Conservation (phyloP, 805 yeast genomes). For the Brettanomyces nanus region DNA sequence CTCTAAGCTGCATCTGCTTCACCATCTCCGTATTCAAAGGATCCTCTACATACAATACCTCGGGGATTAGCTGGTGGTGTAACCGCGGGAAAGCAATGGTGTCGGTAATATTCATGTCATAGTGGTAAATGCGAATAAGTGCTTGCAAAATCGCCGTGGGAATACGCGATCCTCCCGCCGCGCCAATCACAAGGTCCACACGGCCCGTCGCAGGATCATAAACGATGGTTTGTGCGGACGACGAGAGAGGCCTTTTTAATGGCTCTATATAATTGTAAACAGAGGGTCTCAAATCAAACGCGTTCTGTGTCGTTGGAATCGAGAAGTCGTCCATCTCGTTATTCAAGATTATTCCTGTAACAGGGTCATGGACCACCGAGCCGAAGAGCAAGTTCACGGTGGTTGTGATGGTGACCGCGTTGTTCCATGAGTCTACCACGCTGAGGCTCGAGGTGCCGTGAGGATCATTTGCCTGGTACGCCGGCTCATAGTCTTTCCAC, state of each 20-base stretch:
- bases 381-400: conserved; percentile 85
- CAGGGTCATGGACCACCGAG: conserved; percentile 68
- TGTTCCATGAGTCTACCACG: conserved; percentile 62
- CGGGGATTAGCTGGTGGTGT: conserved; percentile 87
- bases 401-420: conserved; percentile 83
- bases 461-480: conserved; percentile 67
- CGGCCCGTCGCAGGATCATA: conserved; percentile 30
- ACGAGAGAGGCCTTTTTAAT: conserved; percentile 73
- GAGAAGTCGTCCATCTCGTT: conserved; percentile 96
- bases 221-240: conserved; percentile 71
- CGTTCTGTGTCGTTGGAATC: conserved; percentile 56
- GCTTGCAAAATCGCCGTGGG: conserved; percentile 79
- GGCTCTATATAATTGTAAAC: conserved; percentile 71
- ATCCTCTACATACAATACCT: conserved; percentile 52
- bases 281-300: conserved; percentile 78
- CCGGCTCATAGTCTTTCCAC: conserved; percentile 74
- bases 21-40: conserved; percentile 35
- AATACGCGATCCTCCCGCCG: conserved; percentile 91
- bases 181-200: conserved; percentile 71
- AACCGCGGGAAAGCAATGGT: conserved; percentile 72
- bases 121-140: conserved; percentile 55
- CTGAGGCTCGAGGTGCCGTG: conserved; percentile 90
- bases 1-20: conserved; percentile 31
- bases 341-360: conserved; percentile 77
- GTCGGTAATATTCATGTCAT: conserved; percentile 51